Percentiles rank a stretch among this genome's conserved stretches.
Evolutionary conservation across 345 rosid genomes (phyloP).

Genomic region (Gossypium australe): DNA sequence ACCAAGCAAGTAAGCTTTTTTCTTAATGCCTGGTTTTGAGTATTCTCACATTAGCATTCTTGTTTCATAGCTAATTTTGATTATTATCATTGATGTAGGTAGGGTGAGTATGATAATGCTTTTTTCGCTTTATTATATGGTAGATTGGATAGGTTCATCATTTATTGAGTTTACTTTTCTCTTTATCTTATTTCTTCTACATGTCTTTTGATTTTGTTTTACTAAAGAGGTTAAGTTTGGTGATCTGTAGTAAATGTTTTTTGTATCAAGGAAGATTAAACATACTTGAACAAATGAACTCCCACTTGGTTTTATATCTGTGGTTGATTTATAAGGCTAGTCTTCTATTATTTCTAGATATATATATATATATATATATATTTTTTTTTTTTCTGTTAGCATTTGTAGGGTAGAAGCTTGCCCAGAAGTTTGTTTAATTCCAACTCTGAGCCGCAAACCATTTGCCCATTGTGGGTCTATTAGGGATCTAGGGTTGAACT

Average conservation of each 20-base stretch:
- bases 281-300: not conserved
- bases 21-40: not conserved
- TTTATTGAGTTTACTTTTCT: not conserved
- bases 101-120: not conserved
- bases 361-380: not conserved
- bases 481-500: not conserved
- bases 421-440: not conserved
- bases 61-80: not conserved
- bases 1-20: slow-evolving; percentile 78
- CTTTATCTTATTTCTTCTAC: not conserved
- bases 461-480: not conserved
- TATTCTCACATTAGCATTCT: not conserved
- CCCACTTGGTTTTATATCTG: not conserved
- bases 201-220: not conserved
- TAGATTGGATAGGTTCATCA: not conserved
- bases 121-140: not conserved
- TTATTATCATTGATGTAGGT: not conserved
- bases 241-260: not conserved
- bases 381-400: not conserved
- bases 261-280: not conserved
- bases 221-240: not conserved
- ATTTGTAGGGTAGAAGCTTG: not conserved
- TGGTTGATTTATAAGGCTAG: slow-evolving; percentile 1
- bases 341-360: not conserved
- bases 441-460: not conserved